Evolutionary conservation across 495 filamentous ascomycete genomes (phyloP).

Genomic region (Chaetomium tenue): DNA sequence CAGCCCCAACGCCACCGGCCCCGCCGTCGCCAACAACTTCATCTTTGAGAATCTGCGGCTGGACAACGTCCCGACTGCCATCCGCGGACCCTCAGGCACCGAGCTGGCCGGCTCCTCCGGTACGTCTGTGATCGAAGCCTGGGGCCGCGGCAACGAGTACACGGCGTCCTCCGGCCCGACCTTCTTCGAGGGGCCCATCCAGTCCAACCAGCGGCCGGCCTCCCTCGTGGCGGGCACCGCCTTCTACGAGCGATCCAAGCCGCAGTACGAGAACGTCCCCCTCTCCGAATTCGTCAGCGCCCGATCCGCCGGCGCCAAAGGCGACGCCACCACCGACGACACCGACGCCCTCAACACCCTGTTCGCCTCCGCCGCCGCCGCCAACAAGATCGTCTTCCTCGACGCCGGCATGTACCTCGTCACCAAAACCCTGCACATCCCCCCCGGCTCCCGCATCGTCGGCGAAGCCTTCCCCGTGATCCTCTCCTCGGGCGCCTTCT

Average conservation of each 20-base stretch:
- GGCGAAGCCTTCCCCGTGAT: slow-evolving; percentile 88
- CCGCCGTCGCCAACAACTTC: slow-evolving; percentile 52
- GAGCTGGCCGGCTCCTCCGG: slow-evolving; percentile 58
- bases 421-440: slow-evolving; percentile 72
- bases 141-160: slow-evolving; percentile 45
- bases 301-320: slow-evolving; percentile 68
- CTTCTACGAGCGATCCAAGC: slow-evolving; percentile 66
- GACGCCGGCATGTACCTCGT: slow-evolving; percentile 82
- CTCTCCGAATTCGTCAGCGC: slow-evolving; percentile 63
- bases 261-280: slow-evolving; percentile 61
- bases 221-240: slow-evolving; percentile 38
- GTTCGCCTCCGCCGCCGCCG: slow-evolving; percentile 55
- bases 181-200: slow-evolving; percentile 35
- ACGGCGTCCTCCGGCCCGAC: slow-evolving; percentile 45
- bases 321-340: slow-evolving; percentile 66
- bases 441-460: slow-evolving; percentile 66
- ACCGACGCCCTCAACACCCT: slow-evolving; percentile 64
- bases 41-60: slow-evolving; percentile 67
- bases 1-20: slow-evolving; percentile 46
- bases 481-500: slow-evolving; percentile 64
- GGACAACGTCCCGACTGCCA: slow-evolving; percentile 52
- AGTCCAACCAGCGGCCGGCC: slow-evolving; percentile 39
- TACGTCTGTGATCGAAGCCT: slow-evolving; percentile 48
- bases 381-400: slow-evolving; percentile 72
- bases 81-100: slow-evolving; percentile 49